Evolutionary conservation across 139 green algal genomes (phyloP).

Genomic region (Mychonastes homosphaera): DNA sequence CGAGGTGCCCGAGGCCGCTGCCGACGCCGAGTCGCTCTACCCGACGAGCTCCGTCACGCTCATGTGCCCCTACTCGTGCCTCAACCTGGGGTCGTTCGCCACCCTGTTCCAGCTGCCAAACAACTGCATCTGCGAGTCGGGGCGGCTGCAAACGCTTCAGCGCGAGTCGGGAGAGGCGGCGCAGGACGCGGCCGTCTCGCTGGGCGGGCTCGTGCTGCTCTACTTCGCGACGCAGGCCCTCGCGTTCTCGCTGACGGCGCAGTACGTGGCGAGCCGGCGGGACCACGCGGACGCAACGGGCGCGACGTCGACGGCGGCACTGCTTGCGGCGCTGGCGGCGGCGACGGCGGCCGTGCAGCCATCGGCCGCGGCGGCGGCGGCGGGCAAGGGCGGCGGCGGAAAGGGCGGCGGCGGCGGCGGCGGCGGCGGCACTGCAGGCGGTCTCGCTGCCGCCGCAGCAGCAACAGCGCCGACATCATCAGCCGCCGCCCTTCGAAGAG

Average conservation of each 20-base stretch:
- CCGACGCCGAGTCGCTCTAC: no score
- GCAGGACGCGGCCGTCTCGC: constrained; percentile 8
- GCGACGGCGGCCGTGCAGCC: not conserved
- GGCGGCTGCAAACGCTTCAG: constrained; percentile 9
- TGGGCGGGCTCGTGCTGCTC: constrained; percentile 14
- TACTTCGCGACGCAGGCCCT: constrained; percentile 12
- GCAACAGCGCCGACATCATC: not conserved
- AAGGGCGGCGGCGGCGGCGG: not conserved
- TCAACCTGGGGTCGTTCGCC: constrained; percentile 21
- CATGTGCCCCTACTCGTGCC: constrained; percentile 21
- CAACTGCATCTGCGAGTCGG: constrained; percentile 20
- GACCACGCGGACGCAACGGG: constrained; percentile 2
- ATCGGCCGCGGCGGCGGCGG: not conserved
- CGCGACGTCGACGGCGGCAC: not conserved
- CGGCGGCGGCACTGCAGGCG: not conserved
- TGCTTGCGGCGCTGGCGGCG: no score
- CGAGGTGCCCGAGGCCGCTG: no score
- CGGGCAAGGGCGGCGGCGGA: not conserved
- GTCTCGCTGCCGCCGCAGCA: not conserved
- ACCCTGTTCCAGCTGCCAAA: constrained; percentile 17
- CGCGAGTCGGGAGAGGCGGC: not conserved
- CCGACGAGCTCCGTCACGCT: constrained; percentile 4
- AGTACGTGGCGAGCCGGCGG: constrained; percentile 10
- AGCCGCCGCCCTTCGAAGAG: not conserved
- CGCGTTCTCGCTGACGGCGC: constrained; percentile 5